Evolutionary conservation across 2,329 filamentous ascomycete genomes (phyloP), one percentile per base, ranked within the genome.

Genomic region (Pseudogymnoascus sp.): DNA sequence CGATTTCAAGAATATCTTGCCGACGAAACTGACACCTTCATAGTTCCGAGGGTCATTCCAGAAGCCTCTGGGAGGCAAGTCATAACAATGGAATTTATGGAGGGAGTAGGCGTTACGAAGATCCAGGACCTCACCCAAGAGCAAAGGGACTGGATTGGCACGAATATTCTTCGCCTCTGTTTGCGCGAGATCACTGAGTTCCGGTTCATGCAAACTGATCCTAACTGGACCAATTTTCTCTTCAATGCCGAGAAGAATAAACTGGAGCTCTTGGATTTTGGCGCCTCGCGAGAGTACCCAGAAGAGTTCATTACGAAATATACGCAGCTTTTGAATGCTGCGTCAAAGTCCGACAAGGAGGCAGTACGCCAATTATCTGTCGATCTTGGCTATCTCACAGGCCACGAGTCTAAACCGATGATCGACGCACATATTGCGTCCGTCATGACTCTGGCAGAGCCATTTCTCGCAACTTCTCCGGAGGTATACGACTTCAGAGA

Each of bases 161-260:
- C 90, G 0, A 89, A 97, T 68, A 89, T 97, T 65, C 81, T 97
- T 58, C 88, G 91, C 3, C 84, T 99, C 9, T 97, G 91, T 71
- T 81, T 97, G 37, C 86, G 92, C 61, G 94, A 97, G 75, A 92
- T 97, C 67, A 86, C 86, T 64, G 90, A 96, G 73, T 97, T 96
- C 82, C 85, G 81, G 62, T 97, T 95, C 76, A 99, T 99, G 94
- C 94, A 99, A 75, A 99, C 94, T 4, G 94, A 99, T 71, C 94
- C 94, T 38, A 99, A 99, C 77, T 99, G 94, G 94, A 97, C 92
- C 33, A 99, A 99, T 74, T 99, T 99, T 73, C 79, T 97, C 18
- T 99, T 90, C 78, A 94, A 97, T 67, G 77, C 84, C 1, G 67
- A 76, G 18, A 83, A 80, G 3, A 77, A 84, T 67, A 88, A 84